These are phyloP conservation scores for Hymenoscyphus albidus DNA, from an alignment of 2,329 filamentous ascomycete species.

Conservation along the genomic window DNA sequence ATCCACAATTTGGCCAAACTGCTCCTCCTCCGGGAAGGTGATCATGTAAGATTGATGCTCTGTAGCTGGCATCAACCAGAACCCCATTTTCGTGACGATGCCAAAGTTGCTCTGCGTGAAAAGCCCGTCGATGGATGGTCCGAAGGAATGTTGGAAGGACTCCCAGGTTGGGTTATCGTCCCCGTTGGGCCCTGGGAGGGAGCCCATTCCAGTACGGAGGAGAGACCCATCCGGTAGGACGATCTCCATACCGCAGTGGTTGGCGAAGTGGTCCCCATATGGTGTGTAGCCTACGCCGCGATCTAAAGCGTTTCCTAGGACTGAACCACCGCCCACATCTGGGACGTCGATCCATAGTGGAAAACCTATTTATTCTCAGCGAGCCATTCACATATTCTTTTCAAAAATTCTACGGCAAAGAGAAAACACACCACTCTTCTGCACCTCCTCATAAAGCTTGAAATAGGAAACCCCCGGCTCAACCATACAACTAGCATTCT, in stretches of 20 bases:
- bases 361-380: background rate
- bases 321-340: conserved; percentile 40
- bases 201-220: conserved; percentile 46
- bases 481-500: conserved; percentile 47
- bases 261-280: conserved; percentile 41
- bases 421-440: conserved; percentile 22
- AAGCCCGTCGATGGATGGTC: conserved; percentile 42
- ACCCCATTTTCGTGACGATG: conserved; percentile 52
- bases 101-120: conserved; percentile 51
- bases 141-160: conserved; percentile 40
- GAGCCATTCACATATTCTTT: no score
- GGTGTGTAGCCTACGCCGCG: conserved; percentile 39
- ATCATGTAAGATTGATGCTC: conserved; percentile 43
- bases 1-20: conserved; percentile 46
- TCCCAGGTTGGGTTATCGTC: conserved; percentile 40
- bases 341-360: conserved; percentile 22
- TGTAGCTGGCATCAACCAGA: conserved; percentile 50
- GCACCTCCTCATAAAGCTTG: conserved; percentile 46
- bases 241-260: conserved; percentile 42
- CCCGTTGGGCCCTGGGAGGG: conserved; percentile 38
- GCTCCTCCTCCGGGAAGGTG: conserved; percentile 47
- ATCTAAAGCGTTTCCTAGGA: conserved; percentile 44
- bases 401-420: no score
- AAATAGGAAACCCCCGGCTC: conserved; percentile 54
- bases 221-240: conserved; percentile 44